Conservation (phyloP, 805 yeast genomes). For the Deakozyma indianensis region DNA sequence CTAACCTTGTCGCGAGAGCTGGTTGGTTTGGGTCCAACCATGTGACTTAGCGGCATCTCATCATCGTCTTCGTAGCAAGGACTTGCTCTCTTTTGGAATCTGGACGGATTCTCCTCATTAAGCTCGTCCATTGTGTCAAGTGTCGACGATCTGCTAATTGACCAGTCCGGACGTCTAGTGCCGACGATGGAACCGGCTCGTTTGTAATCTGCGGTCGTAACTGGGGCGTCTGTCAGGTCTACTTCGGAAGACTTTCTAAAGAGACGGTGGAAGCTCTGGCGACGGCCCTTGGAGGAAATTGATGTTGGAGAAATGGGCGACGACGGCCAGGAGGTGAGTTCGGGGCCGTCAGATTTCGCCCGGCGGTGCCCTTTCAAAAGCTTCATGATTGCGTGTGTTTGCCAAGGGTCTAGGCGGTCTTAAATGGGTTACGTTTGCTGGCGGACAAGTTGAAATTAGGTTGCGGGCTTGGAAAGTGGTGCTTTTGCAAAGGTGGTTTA, state of each 20-base stretch:
- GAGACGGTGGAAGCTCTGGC: constrained; percentile 4
- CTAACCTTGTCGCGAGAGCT: too few species aligned
- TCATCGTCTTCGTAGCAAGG: too few species aligned
- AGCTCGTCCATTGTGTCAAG: too few species aligned
- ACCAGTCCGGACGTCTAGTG: constrained; percentile 36
- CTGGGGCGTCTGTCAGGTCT: not conserved
- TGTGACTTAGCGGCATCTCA: too few species aligned
- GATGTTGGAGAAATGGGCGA: constrained; percentile 14
- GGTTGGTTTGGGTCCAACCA: too few species aligned
- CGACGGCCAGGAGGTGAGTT: constrained; percentile 9
- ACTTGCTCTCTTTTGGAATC: too few species aligned
- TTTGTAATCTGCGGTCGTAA: constrained; percentile 9
- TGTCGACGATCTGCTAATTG: not conserved
- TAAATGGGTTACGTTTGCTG: too few species aligned
- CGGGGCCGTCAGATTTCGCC: constrained; percentile 9
- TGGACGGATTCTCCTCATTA: too few species aligned
- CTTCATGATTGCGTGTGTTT: constrained; percentile 9
- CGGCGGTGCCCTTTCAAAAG: constrained; percentile 9
- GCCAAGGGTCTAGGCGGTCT: too few species aligned
- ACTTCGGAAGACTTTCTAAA: not conserved
- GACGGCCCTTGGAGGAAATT: constrained; percentile 8
- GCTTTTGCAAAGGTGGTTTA: too few species aligned
- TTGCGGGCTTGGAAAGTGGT: too few species aligned
- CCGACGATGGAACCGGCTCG: constrained; percentile 26
- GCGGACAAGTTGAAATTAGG: too few species aligned